Evolutionary conservation across 179 eudicot species (phyloP), one percentile per base, ranked within the genome.

Genomic region (Silene vulgaris): DNA sequence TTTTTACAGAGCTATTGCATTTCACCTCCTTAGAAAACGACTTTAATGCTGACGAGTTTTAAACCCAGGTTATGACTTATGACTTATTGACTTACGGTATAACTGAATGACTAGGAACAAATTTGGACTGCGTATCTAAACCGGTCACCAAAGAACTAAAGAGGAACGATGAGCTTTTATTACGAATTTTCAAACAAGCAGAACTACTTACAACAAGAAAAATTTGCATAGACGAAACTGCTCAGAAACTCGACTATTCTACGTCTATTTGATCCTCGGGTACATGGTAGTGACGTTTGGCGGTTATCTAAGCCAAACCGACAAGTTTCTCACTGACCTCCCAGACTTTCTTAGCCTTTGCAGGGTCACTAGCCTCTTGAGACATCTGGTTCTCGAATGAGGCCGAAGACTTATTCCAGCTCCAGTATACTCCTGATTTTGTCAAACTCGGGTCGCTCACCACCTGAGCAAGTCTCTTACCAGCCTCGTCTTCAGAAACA

Each of bases 371-470:
- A 26, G 92, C 95, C 79, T 91, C 97, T 73, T 88, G 79, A 0
- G 95, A 90, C 29, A 90, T 73, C 82, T 88, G 90, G 81, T 91
- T 91, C 74, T 91, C 91, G 48, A 91, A 91, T 13, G 95, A 91
- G 7, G 97, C 84, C 0, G 95, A 87, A 29, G 85, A 74, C 72
- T 86, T 90, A 82, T 91, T 91, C 97, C 97, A 91, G 84, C 97
- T 91, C 97, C 95, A 90, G 79, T 91, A 91, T 14, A 91, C 97
- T 11, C 97, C 97, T 0, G 97, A 91, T 77, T 91, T 91, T 28
- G 92, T 82, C 72, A 91, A 84, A 80, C 88, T 91, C 62, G 91
- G 89, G 35, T 91, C 94, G 45, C 89, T 85, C 69, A 90, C 89
- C 21, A 91, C 91, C 91, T 89, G 90, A 56, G 97, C 91, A 72